Base-by-base conservation (phyloP, 2,329 filamentous ascomycete species). In the Aspergillus texensis region DNA sequence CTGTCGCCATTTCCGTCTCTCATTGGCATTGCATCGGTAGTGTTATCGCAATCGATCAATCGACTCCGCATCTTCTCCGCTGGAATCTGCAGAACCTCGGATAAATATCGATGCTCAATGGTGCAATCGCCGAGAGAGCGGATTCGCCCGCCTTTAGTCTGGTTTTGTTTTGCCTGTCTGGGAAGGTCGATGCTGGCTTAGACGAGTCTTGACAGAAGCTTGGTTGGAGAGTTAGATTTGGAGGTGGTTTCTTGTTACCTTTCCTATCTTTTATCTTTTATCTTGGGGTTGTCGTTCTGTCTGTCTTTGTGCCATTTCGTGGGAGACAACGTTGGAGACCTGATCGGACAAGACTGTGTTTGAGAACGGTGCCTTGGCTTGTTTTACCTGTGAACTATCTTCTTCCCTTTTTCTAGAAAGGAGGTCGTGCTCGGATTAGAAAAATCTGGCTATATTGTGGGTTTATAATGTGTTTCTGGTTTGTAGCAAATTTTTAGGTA, bases 121-220 rank as follows among this genome's bases (percentile, higher is more conserved):
- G 48, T 52, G 48, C 48, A 52, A 52, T 52, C 48, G 48, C 48
- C 26, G 48, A 52, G n/a, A 52, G 45, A 48, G 45, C 45, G 45
- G 45, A 48, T 26, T 48, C 45, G 24, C 21, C 45, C 45, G 45
- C 45, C 45, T 19, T 48, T 48, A 48, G 45, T 48, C 21, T 14
- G 14, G 2, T 14, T 4, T 16, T 9, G 14, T 30, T 10, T 52
- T 30, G 48, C 48, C 48, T 1, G 26, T 9, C 26, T 52, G 8
- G 48, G 26, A 52, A 52, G 26, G 48, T 52, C 48, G 14, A 52
- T 21, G 16, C 26, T 11, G 46, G 6, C 10, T 19, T 50, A 21
- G 26, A 48, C 11, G 11, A 24, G 24, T 48, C 26, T 16, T 52
- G 48, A 30, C 48, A 52, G 48, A 52, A 30, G 48, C 26, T 30